Evolutionary conservation across 1,284 basidiomycete genomes (phyloP).

Genomic region (Psilocybe mexicana): DNA sequence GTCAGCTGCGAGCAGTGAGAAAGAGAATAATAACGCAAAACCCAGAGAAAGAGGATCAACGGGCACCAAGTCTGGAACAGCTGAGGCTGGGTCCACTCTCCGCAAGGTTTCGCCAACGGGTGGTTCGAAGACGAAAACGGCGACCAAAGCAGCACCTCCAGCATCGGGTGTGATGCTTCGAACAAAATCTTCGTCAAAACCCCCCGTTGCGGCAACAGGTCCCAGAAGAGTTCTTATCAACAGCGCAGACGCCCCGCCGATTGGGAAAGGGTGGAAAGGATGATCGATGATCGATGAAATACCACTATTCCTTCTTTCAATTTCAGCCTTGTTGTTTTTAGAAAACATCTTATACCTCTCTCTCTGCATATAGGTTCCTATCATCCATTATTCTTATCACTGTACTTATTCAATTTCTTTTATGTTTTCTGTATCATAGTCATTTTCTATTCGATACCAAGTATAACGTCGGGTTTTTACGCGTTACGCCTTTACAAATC

Average conservation of each 20-base stretch:
- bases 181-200: conserved; percentile 13
- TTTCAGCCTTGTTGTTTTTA: conserved; percentile 1
- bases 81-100: conserved; percentile 8
- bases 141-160: conserved; percentile 19
- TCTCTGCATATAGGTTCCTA: neutral
- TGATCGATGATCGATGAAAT: neutral
- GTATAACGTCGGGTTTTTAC: neutral
- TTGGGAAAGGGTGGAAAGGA: conserved; percentile 36
- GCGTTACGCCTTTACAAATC: neutral
- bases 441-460: neutral
- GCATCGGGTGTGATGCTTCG: conserved; percentile 19
- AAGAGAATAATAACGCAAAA: conserved; percentile 36
- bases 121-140: conserved; percentile 9
- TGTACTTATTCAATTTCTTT: neutral
- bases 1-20: conserved; percentile 34
- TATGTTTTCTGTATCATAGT: neutral
- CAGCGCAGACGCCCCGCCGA: conserved; percentile 55
- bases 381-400: neutral
- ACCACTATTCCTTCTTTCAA: neutral
- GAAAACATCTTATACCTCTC: neutral
- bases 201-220: conserved; percentile 43
- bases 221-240: conserved; percentile 58
- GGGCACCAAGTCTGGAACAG: conserved; percentile 17
- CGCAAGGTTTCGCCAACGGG: conserved; percentile 11
- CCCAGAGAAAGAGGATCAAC: conserved; percentile 24